Base-by-base conservation (phyloP, 768 basidiomycete genomes). In the Galerina sulciceps region DNA sequence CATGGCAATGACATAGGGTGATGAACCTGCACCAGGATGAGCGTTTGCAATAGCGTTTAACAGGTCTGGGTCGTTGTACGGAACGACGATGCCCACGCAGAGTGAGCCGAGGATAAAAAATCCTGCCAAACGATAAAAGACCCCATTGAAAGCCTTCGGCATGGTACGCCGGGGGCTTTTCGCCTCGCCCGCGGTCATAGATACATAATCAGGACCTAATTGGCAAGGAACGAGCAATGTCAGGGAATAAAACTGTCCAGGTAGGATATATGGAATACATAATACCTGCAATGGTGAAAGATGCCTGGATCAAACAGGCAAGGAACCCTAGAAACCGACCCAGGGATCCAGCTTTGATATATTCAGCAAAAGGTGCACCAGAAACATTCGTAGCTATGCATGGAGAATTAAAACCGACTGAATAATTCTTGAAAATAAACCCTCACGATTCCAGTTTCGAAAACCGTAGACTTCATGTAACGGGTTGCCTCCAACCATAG, bases 1-100 rank as follows among this genome's bases (percentile, higher is more conserved):
- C 80, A 95, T 91, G 14, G 91, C 92, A 59, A 94, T 89, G 43
- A 94, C 92, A 74, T 93, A 96, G 0, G 93, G 93, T 8, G 89
- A 91, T 23, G 88, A 76, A 2, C 86, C 85, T 36, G 81, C 81
- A 17, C 81, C 81, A 0, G 82, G 79, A 37, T 72, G 73, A 0
- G 91, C 90, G 48, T 83, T 80, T 1, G 84, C 85, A 17, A 83
- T 68, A 0, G 80, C 83, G 46, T 69, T 65, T 37, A 86, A 74
- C 31, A 93, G 77, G 45, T 77, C 65, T 1, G 79, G 75, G 66
- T 93, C 88, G 61, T 86, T 82, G 67, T 85, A 91, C 1, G 90
- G 89, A 22, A 94, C 87, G 44, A 94, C 81, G 76, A 93, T 86
- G 44, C 92, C 91, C 45, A 89, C 79, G 67, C 87, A 84, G 57